Evolutionary conservation across 1,139 yeast species (phyloP).

Genomic region (Scheffersomyces lignicola): DNA sequence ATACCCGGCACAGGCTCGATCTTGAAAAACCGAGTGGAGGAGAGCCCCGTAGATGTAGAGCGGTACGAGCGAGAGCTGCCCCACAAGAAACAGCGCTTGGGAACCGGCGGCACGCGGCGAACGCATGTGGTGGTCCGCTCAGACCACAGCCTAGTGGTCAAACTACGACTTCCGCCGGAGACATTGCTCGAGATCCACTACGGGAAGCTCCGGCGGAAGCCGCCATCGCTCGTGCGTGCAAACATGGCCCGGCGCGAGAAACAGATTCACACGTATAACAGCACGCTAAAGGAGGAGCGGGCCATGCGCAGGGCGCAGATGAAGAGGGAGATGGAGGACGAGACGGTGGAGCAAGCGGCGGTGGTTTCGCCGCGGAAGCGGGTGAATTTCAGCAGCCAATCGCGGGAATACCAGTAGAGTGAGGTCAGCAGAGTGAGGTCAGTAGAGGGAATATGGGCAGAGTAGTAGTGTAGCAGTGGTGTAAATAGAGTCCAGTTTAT

Average conservation of each 20-base stretch:
- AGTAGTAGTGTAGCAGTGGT: no score
- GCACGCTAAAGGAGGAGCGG: conserved; percentile 2
- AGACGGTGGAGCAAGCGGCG: no score
- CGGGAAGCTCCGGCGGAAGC: background rate
- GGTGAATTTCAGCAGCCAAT: no score
- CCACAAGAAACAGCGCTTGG: background rate
- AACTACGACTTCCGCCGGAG: background rate
- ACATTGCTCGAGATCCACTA: background rate
- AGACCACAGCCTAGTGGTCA: background rate
- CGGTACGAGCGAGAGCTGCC: conserved; percentile 3
- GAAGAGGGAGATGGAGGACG: no score
- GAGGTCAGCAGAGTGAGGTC: no score
- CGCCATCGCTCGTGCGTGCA: background rate
- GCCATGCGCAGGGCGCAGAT: background rate
- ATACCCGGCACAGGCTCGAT: background rate
- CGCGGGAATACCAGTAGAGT: no score
- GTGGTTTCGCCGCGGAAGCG: no score
- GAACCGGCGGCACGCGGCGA: no score
- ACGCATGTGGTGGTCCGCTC: background rate
- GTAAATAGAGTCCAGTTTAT: no score
- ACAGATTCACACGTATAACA: conserved; percentile 1
- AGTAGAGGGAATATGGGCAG: no score
- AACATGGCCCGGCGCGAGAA: background rate
- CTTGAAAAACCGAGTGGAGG: background rate
- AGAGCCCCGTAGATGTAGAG: conserved; percentile 1